A percentile compares a stretch with the other conserved stretches of the same genome.
These are phyloP conservation scores for Leccinum broughii DNA, from an alignment of 768 basidiomycete genomes.

Conservation along the genomic window DNA sequence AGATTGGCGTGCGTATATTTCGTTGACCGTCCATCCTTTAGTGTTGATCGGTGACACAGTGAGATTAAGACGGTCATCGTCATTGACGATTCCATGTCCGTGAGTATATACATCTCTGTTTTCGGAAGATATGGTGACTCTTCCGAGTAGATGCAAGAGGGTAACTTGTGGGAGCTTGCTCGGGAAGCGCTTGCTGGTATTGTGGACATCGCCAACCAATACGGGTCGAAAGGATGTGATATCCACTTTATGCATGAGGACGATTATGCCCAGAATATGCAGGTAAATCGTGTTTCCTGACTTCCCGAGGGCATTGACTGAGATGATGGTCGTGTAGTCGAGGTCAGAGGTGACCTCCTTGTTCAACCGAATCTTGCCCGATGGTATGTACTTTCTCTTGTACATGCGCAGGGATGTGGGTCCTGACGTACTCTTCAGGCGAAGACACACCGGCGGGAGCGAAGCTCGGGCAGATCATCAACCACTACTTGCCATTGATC, in stretches of 20 bases:
- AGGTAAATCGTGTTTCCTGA: slow-evolving; percentile 7
- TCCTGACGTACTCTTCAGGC: slow-evolving; percentile 12
- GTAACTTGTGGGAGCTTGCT: slow-evolving; percentile 39
- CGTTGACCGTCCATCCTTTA: neutral
- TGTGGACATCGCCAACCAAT: slow-evolving; percentile 37
- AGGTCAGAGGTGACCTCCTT: slow-evolving; percentile 22
- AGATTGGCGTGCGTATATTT: slow-evolving; percentile 29
- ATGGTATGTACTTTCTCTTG: slow-evolving; percentile 14
- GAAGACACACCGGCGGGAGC: slow-evolving; percentile 41
- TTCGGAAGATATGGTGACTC: neutral
- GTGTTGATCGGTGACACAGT: slow-evolving; percentile 20
- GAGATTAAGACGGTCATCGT: slow-evolving; percentile 44
- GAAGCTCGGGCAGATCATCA: slow-evolving; percentile 38
- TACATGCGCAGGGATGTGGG: neutral
- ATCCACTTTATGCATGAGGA: slow-evolving; percentile 43
- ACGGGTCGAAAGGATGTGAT: slow-evolving; percentile 41
- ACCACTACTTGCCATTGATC: slow-evolving; percentile 36
- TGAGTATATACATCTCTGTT: slow-evolving; percentile 5
- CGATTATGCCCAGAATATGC: slow-evolving; percentile 31
- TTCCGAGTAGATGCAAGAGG: slow-evolving; percentile 40
- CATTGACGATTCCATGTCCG: slow-evolving; percentile 44
- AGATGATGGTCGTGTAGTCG: slow-evolving; percentile 15
- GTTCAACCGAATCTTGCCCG: slow-evolving; percentile 28
- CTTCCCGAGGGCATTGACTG: neutral
- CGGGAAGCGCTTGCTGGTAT: slow-evolving; percentile 44